A percentile compares a stretch with the other conserved stretches of the same genome.
These are phyloP conservation scores for Ophiocordyceps australis DNA, from an alignment of 2,329 filamentous ascomycete genomes.

Conservation along the genomic window DNA sequence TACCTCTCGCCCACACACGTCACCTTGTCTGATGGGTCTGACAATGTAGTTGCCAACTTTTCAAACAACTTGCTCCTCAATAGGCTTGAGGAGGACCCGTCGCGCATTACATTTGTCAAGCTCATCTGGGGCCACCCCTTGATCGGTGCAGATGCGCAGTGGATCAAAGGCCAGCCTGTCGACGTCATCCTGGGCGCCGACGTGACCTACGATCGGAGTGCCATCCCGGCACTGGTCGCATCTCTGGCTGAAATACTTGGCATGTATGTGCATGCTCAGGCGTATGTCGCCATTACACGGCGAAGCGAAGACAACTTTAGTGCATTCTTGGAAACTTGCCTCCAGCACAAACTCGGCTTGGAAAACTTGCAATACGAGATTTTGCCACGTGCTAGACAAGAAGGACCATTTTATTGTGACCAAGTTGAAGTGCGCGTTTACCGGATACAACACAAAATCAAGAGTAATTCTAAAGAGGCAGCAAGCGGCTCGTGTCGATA, in stretches of 20 bases:
- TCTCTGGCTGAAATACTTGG: conserved; percentile 46
- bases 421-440: conserved; percentile 38
- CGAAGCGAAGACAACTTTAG: conserved; percentile 53
- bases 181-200: conserved; percentile 61
- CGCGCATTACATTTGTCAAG: conserved; percentile 28
- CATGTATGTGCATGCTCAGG: conserved; percentile 32
- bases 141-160: conserved; percentile 30
- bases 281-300: conserved; percentile 53
- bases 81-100: conserved; percentile 34
- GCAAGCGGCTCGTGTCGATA: too few relatives aligned
- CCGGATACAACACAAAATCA: too few relatives aligned
- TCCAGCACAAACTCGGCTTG: conserved; percentile 23
- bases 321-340: conserved; percentile 41
- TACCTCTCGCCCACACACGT: conserved; percentile 40
- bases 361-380: conserved; percentile 23
- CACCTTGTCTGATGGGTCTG: conserved; percentile 57
- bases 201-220: conserved; percentile 54
- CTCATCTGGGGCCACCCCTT: conserved; percentile 47
- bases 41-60: conserved; percentile 50
- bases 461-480: too few relatives aligned
- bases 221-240: conserved; percentile 43
- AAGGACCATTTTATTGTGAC: conserved; percentile 47
- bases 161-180: conserved; percentile 25
- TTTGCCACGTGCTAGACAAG: conserved; percentile 21
- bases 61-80: conserved; percentile 54